A percentile compares a stretch with the other conserved stretches of the same genome.
phyloP scores from a whole-genome alignment of 192 early-diverging fungal species.

The Coemansia sp. region DNA sequence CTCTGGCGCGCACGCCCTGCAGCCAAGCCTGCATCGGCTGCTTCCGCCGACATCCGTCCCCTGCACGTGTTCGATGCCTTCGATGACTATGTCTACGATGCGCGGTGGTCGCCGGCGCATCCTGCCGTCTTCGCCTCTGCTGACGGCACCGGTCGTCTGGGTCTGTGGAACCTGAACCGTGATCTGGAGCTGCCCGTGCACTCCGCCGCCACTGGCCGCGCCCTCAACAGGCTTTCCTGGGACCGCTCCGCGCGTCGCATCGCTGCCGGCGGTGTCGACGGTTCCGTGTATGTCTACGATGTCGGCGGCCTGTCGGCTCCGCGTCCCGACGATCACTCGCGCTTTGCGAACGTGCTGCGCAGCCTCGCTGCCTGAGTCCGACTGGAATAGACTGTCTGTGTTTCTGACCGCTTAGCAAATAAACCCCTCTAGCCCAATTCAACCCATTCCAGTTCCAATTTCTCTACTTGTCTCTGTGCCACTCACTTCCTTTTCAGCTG shows the following conservation, averaged over 20 bases:
- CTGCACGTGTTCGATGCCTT: conserved; percentile 89
- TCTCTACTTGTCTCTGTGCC: too few relatives aligned
- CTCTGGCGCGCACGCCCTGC: conserved; percentile 81
- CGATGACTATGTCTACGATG: conserved; percentile 98
- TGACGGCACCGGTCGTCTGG: conserved; percentile 87
- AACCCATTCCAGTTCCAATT: too few relatives aligned
- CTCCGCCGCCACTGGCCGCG: conserved; percentile 56
- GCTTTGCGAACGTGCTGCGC: conserved; percentile 30
- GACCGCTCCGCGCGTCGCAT: conserved; percentile 82
- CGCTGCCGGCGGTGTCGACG: conserved; percentile 82
- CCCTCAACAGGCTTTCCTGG: conserved; percentile 94
- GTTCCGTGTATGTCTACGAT: conserved; percentile 85
- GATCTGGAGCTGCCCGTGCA: conserved; percentile 74
- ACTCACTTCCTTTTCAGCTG: too few relatives aligned
- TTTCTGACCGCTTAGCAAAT: too few relatives aligned
- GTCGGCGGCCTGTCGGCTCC: conserved; percentile 77
- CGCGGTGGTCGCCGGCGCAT: conserved; percentile 95
- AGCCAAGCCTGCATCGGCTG: conserved; percentile 46
- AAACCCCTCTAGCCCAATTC: too few relatives aligned
- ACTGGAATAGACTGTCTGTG: too few relatives aligned
- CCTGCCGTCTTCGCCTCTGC: conserved; percentile 91
- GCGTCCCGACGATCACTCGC: conserved; percentile 45
- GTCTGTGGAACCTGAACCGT: conserved; percentile 90
- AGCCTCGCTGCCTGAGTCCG: conserved; percentile 13
- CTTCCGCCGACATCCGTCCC: conserved; percentile 55